Percentiles rank a stretch among this genome's conserved stretches.
These are phyloP conservation scores for Rhizophora mangle DNA, from an alignment of 345 rosid species.

Conservation along the genomic window DNA sequence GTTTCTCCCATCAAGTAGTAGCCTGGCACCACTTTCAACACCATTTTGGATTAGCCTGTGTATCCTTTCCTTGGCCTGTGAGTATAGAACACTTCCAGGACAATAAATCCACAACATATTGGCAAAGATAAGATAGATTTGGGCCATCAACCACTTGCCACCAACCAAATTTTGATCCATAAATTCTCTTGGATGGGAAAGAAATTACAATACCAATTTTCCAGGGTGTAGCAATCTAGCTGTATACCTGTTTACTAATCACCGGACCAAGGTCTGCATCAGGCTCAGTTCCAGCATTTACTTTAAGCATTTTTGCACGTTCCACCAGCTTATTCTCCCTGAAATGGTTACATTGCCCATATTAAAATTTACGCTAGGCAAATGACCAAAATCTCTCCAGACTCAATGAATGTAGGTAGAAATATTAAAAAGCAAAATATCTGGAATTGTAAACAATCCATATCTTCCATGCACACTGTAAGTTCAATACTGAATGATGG, in stretches of 20 bases:
- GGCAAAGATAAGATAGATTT: neutral
- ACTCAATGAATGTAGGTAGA: neutral
- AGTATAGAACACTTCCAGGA: slow-evolving; percentile 12
- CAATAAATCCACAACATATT: neutral
- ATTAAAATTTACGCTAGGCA: neutral
- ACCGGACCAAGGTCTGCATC: slow-evolving; percentile 96
- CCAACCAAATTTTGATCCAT: neutral
- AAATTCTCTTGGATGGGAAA: no score
- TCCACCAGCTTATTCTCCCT: slow-evolving; percentile 79
- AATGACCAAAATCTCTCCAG: neutral
- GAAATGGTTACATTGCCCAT: slow-evolving; percentile 3
- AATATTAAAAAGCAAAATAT: neutral
- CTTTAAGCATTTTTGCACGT: slow-evolving; percentile 78
- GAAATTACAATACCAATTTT: no score
- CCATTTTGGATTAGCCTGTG: slow-evolving; percentile 76
- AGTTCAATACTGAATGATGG: neutral
- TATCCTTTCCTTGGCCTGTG: slow-evolving; percentile 90
- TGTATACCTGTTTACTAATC: slow-evolving; percentile 75
- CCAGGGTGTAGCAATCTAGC: neutral
- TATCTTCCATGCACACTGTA: neutral
- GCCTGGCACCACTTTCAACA: slow-evolving; percentile 73
- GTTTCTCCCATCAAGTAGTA: slow-evolving; percentile 85
- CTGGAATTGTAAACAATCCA: neutral
- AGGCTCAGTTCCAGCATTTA: slow-evolving; percentile 76
- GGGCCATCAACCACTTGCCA: neutral